These are phyloP conservation scores for Dactylellina cionopaga DNA, from an alignment of 2,329 filamentous ascomycete species.

Conservation along the genomic window DNA sequence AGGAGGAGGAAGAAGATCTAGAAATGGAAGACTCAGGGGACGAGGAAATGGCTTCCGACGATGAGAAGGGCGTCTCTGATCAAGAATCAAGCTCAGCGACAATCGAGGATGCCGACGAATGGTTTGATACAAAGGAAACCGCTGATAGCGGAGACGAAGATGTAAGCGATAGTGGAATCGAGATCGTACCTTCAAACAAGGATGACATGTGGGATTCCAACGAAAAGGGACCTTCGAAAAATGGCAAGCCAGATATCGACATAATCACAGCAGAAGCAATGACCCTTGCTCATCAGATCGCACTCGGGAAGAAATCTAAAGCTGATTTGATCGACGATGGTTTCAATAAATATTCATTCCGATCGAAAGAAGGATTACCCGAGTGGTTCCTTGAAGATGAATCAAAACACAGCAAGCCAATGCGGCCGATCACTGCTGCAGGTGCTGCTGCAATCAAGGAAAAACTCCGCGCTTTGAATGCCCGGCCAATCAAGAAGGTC, in stretches of 20 bases:
- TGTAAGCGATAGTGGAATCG: constrained; percentile 68
- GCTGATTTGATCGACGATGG: constrained; percentile 86
- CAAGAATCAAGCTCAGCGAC: constrained; percentile 46
- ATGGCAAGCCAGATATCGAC: constrained; percentile 83
- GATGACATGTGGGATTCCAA: constrained; percentile 73
- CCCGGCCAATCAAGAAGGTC: constrained; percentile 98
- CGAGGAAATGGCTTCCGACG: constrained; percentile 57
- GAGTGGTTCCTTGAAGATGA: constrained; percentile 99
- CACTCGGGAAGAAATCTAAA: constrained; percentile 81
- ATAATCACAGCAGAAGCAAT: constrained; percentile 99
- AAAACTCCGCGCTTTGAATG: constrained; percentile 90
- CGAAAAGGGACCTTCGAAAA: constrained; percentile 70
- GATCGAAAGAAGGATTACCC: constrained; percentile 88
- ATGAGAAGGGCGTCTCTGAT: constrained; percentile 51
- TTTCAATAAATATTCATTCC: constrained; percentile 92
- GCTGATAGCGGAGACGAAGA: constrained; percentile 59
- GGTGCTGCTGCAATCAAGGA: constrained; percentile 93
- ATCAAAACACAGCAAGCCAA: constrained; percentile 78
- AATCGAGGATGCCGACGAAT: constrained; percentile 56
- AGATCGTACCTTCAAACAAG: constrained; percentile 69
- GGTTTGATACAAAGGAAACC: constrained; percentile 56
- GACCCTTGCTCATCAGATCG: constrained; percentile 92
- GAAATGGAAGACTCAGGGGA: constrained; percentile 59
- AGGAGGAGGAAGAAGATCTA: constrained; percentile 62
- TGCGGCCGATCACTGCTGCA: constrained; percentile 90